A percentile compares a stretch with the other conserved stretches of the same genome.
Evolutionary conservation across 1,284 basidiomycete genomes (phyloP).

Genomic region (Leccinum angustisporum): DNA sequence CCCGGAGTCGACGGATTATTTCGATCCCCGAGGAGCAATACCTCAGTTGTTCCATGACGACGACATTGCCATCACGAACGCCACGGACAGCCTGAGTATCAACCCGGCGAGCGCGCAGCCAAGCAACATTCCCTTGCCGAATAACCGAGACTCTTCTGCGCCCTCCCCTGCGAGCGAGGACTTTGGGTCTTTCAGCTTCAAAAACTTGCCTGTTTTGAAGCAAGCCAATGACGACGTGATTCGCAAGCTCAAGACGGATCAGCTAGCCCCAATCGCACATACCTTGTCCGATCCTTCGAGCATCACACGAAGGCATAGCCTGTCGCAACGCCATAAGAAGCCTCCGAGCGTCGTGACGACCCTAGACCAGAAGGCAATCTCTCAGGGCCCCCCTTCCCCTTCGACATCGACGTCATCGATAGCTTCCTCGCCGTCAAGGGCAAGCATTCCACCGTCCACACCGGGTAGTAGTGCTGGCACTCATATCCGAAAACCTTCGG

Average conservation of each 20-base stretch:
- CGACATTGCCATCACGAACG: constrained; percentile 56
- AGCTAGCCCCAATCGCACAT: constrained; percentile 70
- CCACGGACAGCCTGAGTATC: constrained; percentile 47
- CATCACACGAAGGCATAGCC: constrained; percentile 62
- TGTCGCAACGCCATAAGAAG: constrained; percentile 74
- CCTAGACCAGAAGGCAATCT: constrained; percentile 55
- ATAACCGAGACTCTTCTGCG: constrained; percentile 42
- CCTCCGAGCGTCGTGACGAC: constrained; percentile 74
- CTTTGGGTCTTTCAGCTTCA: constrained; percentile 98
- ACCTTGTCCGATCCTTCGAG: constrained; percentile 64
- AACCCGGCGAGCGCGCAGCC: constrained; percentile 43
- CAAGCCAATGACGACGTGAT: constrained; percentile 99
- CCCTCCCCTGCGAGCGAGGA: constrained; percentile 70
- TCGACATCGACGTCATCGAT: constrained; percentile 92
- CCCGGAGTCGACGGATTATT: constrained; percentile 98
- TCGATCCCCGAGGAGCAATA: constrained; percentile 92
- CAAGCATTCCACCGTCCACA: constrained; percentile 68
- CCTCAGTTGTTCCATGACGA: constrained; percentile 88
- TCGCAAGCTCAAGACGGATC: constrained; percentile 87
- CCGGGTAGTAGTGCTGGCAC: constrained; percentile 54
- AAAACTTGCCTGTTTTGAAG: constrained; percentile 95
- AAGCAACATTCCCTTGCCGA: constrained; percentile 47
- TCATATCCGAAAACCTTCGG: constrained; percentile 82
- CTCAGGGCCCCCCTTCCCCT: constrained; percentile 80
- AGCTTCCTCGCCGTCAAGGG: constrained; percentile 85